These are phyloP conservation scores for Cokeromyces recurvatus DNA, from an alignment of 371 early-diverging fungal genomes.

Conservation along the genomic window DNA sequence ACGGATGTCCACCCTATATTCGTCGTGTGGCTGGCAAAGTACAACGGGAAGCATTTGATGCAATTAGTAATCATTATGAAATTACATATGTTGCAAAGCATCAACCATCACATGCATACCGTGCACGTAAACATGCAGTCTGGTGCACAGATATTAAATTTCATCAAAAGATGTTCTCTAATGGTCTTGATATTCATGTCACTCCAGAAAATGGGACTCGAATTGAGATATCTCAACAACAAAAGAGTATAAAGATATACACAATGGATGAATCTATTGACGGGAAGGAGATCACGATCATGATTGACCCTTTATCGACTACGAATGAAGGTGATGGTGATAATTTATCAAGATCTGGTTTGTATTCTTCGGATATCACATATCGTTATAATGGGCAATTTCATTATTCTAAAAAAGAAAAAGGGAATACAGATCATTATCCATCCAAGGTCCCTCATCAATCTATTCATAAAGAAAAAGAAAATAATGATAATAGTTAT, in stretches of 20 bases:
- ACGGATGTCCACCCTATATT: slow-evolving; percentile 56
- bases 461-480: too few species aligned
- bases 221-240: slow-evolving; percentile 20
- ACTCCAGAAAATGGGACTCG: slow-evolving; percentile 25
- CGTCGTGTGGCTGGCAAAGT: slow-evolving; percentile 47
- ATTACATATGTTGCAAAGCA: slow-evolving; percentile 36
- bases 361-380: background rate
- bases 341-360: too few species aligned
- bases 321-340: too few species aligned
- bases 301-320: slow-evolving; percentile 4
- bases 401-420: background rate
- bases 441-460: too few species aligned
- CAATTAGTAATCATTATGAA: slow-evolving; percentile 17
- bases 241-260: slow-evolving; percentile 27
- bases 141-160: slow-evolving; percentile 46
- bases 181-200: slow-evolving; percentile 35
- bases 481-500: too few species aligned
- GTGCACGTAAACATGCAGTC: slow-evolving; percentile 20
- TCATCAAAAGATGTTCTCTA: slow-evolving; percentile 28
- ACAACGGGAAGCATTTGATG: slow-evolving; percentile 28
- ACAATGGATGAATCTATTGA: slow-evolving; percentile 33
- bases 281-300: slow-evolving; percentile 33
- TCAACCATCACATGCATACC: slow-evolving; percentile 36
- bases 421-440: background rate
- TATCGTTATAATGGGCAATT: slow-evolving; percentile 6